Percentiles rank a stretch among this genome's conserved stretches.
Conservation (phyloP, 2,329 filamentous ascomycete species). For the Raffaelea deltoideospora region DNA sequence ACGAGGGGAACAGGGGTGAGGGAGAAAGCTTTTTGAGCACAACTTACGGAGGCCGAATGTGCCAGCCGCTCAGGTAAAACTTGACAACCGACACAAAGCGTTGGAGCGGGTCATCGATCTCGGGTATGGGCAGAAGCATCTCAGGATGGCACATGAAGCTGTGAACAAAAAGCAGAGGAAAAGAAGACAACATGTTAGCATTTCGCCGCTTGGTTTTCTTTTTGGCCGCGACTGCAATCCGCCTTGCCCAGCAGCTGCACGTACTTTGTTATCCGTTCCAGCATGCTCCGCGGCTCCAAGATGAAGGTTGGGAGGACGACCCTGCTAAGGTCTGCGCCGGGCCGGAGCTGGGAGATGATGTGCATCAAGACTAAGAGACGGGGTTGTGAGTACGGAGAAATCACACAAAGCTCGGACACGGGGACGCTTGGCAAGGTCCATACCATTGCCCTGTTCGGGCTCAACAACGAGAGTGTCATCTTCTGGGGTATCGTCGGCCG, state of each 20-base stretch:
- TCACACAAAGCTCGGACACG: not conserved
- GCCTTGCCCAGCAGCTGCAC: no score
- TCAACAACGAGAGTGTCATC: constrained; percentile 72
- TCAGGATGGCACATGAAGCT: constrained; percentile 99
- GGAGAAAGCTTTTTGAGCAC: not conserved
- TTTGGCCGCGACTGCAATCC: no score
- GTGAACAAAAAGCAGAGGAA: no score
- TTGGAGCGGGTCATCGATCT: constrained; percentile 74
- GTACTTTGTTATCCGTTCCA: constrained; percentile 97
- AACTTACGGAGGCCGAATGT: constrained; percentile 87
- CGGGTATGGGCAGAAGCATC: constrained; percentile 74
- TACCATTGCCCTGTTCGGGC: constrained; percentile 87
- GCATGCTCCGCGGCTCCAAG: constrained; percentile 91
- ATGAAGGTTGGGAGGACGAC: constrained; percentile 96
- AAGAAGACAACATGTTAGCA: not conserved
- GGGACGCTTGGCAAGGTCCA: no score
- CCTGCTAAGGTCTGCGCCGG: constrained; percentile 85
- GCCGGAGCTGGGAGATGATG: constrained; percentile 92
- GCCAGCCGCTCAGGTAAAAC: constrained; percentile 97
- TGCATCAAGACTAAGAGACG: constrained; percentile 63
- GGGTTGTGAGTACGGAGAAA: not conserved
- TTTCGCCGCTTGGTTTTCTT: no score
- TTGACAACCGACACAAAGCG: constrained; percentile 92
- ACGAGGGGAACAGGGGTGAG: not conserved
- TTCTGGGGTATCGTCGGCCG: constrained; percentile 44